Conservation (phyloP, 75 land plant genomes). For the Pinus albicaulis region DNA sequence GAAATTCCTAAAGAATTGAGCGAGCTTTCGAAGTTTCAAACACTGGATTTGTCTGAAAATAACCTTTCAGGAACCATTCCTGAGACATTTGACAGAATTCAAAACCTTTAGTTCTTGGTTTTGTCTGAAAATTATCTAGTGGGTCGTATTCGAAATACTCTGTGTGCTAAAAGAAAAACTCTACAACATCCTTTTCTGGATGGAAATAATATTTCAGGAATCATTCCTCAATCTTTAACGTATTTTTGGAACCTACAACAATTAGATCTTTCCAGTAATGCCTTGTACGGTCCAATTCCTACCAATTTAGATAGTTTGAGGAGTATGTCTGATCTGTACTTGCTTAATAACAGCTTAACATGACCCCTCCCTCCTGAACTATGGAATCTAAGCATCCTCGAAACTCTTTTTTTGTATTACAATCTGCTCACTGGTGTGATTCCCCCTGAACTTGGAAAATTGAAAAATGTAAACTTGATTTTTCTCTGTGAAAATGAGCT, state of each 20-base stretch:
- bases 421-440: conserved; percentile 52
- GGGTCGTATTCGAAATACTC: conserved; percentile 46
- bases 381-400: conserved; percentile 46
- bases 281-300: conserved; percentile 54
- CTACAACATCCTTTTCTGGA: conserved; percentile 48
- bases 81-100: conserved; percentile 42
- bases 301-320: conserved; percentile 34
- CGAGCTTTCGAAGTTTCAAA: conserved; percentile 29
- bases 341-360: conserved; percentile 62
- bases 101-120: conserved; percentile 42
- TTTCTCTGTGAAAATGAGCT: conserved; percentile 63
- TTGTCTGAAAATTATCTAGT: conserved; percentile 48
- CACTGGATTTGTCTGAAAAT: conserved; percentile 52
- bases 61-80: conserved; percentile 41
- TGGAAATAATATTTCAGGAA: conserved; percentile 48
- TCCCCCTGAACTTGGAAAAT: conserved; percentile 50
- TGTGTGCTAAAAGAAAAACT: conserved; percentile 47
- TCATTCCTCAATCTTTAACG: conserved; percentile 44
- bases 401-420: conserved; percentile 44
- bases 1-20: conserved; percentile 32
- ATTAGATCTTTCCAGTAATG: conserved; percentile 67
- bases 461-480: conserved; percentile 40
- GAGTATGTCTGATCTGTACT: conserved; percentile 41
- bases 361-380: conserved; percentile 54
- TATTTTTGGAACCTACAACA: conserved; percentile 36